A percentile compares a stretch with the other conserved stretches of the same genome.
phyloP scores from a whole-genome alignment of 768 basidiomycete species.

The Boletus rex-veris region DNA sequence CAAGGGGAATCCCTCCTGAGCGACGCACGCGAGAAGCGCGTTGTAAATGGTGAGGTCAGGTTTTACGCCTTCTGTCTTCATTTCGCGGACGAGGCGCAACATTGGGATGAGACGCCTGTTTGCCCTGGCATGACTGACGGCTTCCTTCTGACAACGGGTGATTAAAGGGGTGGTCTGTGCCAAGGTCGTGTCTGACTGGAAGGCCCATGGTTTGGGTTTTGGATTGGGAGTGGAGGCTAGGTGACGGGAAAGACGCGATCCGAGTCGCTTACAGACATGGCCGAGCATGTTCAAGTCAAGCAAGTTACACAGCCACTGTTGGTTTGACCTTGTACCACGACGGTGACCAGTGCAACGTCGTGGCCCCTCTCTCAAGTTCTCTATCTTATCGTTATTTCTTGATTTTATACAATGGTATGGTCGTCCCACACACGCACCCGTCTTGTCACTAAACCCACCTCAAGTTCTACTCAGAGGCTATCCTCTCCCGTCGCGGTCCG shows the following conservation, averaged over 20 bases:
- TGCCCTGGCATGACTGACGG: conserved; percentile 34
- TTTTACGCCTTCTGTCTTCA: conserved; percentile 53
- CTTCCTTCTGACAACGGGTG: conserved; percentile 33
- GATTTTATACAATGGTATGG: conserved; percentile 2
- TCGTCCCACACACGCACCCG: not conserved
- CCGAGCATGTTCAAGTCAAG: conserved; percentile 3
- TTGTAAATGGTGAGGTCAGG: conserved; percentile 60
- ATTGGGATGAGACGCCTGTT: conserved; percentile 36
- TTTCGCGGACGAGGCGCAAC: conserved; percentile 46
- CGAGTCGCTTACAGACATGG: not conserved
- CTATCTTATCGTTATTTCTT: conserved; percentile 20
- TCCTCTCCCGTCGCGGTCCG: conserved; percentile 90
- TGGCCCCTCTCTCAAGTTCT: not conserved
- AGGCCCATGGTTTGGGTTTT: conserved; percentile 17
- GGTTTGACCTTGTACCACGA: conserved; percentile 14
- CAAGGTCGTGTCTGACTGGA: conserved; percentile 22
- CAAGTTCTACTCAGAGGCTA: conserved; percentile 84
- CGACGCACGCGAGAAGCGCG: conserved; percentile 49
- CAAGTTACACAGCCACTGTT: conserved; percentile 23
- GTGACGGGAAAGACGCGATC: not conserved
- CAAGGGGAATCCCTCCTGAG: conserved; percentile 38
- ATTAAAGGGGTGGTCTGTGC: conserved; percentile 24
- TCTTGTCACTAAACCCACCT: not conserved
- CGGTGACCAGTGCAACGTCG: not conserved
- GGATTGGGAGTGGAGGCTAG: not conserved